Base-by-base conservation (phyloP, 1,284 basidiomycete species). In the Rhodofomes roseus region DNA sequence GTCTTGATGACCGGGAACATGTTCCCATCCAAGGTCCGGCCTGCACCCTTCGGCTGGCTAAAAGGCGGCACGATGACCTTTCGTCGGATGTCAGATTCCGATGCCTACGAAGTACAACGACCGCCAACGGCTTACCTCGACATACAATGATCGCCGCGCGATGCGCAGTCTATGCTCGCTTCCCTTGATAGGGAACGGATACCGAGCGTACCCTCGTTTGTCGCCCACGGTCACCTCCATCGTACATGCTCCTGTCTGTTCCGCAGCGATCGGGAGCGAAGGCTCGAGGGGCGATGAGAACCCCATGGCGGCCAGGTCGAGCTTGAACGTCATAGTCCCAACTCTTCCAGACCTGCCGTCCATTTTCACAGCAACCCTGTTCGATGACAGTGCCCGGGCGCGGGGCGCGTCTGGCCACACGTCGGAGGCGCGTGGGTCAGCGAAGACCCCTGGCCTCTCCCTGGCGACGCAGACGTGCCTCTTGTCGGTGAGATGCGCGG, bases 61-160 rank as follows among this genome's bases (percentile, higher is more conserved):
- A 72, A 67, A 2, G 66, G 34, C 8, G 68, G 66, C 11, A 66
- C 69, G 23, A 72, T 63, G 7, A 74, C 59, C 74, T 75, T 56
- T 8, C 53, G 70, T 29, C 16, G 29, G 20, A 34, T 9, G 4
- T 25, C 54, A 11, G 54, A 22, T 22, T 54, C 71, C 68, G 25
- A 76, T 75, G 41, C 18, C 22, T 20, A 36, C n/a, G n/a, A 16
- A 46, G 52, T 18, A 41, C 34, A 36, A 12, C 18, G 29, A 14
- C 18, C 4, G n/a, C n/a, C n/a, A n/a, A n/a, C n/a, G 34, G 60
- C 72, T 16, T 40, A 83, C 83, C 73, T 86, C 82, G 9, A 84
- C 73, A 61, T 80, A 85, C 22, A 66, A 73, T 3, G 82, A 85
- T 62, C 78, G 80, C 31, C 84, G 76, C 7, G 81, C 83, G 31